Evolutionary conservation across 495 filamentous ascomycete genomes (phyloP), one percentile per base, ranked within the genome.

Genomic region (Aspergillus nanangensis): DNA sequence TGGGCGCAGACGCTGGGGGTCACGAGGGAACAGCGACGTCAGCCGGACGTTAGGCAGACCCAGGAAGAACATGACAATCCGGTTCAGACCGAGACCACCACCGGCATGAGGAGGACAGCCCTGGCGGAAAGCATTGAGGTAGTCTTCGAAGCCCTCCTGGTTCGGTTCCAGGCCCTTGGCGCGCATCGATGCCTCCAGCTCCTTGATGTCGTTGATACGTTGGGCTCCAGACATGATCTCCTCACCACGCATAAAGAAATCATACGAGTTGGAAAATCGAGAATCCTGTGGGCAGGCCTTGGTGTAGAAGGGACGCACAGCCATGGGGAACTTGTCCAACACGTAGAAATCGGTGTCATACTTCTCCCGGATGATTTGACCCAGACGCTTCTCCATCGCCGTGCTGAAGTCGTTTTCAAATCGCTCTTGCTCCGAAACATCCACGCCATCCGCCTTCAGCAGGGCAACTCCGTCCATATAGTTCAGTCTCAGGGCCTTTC

Each of bases 181-280:
- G 36, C 71, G 62, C 74, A 95, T 87, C 9, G 79, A 77, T 8
- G 75, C 76, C 58, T 81, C 76, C 33, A 95, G 74, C 63, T 86
- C 76, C 25, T 71, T 74, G 27, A 87, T 77, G 52, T 86, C 65
- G 74, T 95, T 76, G 56, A 95, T 84, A 67, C 89, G 86, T 73
- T 95, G 89, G 21, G 87, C 89, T 41, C 90, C 90, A 10, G 81
- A 86, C 67, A 91, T 79, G 62, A 94, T 90, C 68, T 92, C 90
- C 68, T 95, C 87, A 15, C 87, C 87, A 52, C 90, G 83, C 85
- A 95, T 87, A 76, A 94, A 91, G 75, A 96, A 88, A 69, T 95
- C 90, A 72, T 88, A 96, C 4, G 83, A 86, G 67, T 94, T 92
- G 41, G 81, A 86, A 56, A 88, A 77, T 22, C 74, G 71, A 46